Evolutionary conservation across 1,284 basidiomycete species (phyloP), one percentile per base, ranked within the genome.

Genomic region (Lentinula novae-zelandiae): DNA sequence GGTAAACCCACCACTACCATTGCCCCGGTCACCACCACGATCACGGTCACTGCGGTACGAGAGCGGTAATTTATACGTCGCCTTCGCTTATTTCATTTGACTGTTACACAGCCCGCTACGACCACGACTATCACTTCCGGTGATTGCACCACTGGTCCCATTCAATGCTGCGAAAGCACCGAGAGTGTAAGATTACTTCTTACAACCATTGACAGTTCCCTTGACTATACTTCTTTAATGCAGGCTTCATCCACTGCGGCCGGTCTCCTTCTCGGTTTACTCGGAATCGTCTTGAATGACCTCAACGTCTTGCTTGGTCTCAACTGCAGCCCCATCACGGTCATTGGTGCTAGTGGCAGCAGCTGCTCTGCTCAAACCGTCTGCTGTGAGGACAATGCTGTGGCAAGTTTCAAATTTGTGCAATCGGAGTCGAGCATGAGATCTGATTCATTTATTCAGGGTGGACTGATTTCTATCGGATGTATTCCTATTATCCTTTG

Each of bases 61-160:
- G 12, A 15, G 8, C 10, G 10, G 17, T 46, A 27, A 3, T 46
- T 46, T 8, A 22, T 46, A 3, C 44, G 20, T 20, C 10, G 31
- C 12, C n/a, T n/a, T 54, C 39, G 38, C 39, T 20, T 39, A n/a
- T 27, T 2, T 2, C 13, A 6, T 15, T 20, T 42, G 39, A 22
- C 27, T n/a, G 3, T n/a, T 12, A 3, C 12, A 2, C 15, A 50
- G 53, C 53, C 53, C 39, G 36, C 53, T 10, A 54, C 39, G 12
- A 54, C 53, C 33, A 38, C 42, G 6, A 53, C 44, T 17, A 44
- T 57, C 27, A 39, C 38, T 17, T 38, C 58, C 51, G 57, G 57
- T 56, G 64, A 69, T 20, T 73, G 71, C 69, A 69, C 69, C 63
- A 70, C 67, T 39, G 72, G 74, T n/a, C 27, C 61, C n/a, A 49